Evolutionary conservation across 1,284 basidiomycete species (phyloP).

Genomic region (Marasmius tenuissimus): DNA sequence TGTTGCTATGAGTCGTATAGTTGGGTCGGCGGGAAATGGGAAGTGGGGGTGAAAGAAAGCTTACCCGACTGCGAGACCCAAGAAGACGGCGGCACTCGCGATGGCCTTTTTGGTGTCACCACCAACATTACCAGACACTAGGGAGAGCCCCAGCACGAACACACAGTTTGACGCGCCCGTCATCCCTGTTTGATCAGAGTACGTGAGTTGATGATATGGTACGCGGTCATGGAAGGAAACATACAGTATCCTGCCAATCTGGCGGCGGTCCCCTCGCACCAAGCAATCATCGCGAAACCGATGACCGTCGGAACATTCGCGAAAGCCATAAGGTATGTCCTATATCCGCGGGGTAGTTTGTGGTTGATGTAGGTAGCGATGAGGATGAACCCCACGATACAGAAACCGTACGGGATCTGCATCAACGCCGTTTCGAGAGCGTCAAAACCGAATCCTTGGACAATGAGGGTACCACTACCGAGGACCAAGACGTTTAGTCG

Average conservation of each 20-base stretch:
- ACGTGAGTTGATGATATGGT: neutral
- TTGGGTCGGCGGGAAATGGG: neutral
- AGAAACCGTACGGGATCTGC: constrained; percentile 33
- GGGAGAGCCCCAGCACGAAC: constrained; percentile 43
- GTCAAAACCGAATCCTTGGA: constrained; percentile 39
- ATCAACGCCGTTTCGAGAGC: constrained; percentile 39
- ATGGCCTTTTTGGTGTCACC: constrained; percentile 44
- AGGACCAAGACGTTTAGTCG: neutral
- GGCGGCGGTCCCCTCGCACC: constrained; percentile 20
- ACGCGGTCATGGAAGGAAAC: neutral
- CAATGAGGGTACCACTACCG: constrained; percentile 31
- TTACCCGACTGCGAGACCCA: constrained; percentile 30
- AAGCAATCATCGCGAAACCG: constrained; percentile 26
- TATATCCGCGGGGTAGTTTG: constrained; percentile 19
- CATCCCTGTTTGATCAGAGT: constrained; percentile 18
- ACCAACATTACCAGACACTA: constrained; percentile 45
- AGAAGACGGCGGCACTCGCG: constrained; percentile 23
- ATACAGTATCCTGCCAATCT: constrained; percentile 25
- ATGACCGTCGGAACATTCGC: constrained; percentile 24
- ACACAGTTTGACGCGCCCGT: constrained; percentile 42
- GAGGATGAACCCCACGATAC: constrained; percentile 23
- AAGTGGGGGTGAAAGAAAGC: constrained; percentile 3
- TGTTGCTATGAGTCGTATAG: constrained; percentile 35
- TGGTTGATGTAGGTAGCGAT: constrained; percentile 20
- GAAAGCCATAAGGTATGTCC: constrained; percentile 24